Conservation (phyloP, 2,329 filamentous ascomycete genomes). For the Venturia effusa region DNA sequence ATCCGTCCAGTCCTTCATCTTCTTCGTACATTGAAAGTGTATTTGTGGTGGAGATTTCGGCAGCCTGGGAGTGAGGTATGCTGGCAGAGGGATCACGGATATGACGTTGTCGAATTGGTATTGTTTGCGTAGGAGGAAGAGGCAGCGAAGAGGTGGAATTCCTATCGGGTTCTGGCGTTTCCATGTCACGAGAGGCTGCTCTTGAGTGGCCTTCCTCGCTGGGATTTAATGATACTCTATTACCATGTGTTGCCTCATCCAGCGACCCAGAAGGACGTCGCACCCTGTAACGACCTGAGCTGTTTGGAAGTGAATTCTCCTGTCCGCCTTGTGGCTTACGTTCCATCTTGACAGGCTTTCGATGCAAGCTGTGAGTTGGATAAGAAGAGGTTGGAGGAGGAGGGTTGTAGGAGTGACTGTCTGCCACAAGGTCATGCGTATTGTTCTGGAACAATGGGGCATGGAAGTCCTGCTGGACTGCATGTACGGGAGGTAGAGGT, state of each 20-base stretch:
- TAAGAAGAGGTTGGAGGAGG: neutral
- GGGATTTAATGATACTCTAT: conserved; percentile 21
- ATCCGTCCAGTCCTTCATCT: neutral
- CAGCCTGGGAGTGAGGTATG: conserved; percentile 9
- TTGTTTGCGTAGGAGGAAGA: conserved; percentile 22
- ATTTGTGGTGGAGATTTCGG: conserved; percentile 10
- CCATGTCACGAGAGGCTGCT: conserved; percentile 22
- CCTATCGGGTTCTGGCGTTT: conserved; percentile 18
- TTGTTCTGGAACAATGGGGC: neutral
- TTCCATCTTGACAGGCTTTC: neutral
- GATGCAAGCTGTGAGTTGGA: neutral
- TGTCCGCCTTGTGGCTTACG: conserved; percentile 1
- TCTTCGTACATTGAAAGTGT: neutral
- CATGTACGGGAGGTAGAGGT: conserved; percentile 3
- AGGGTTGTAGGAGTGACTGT: neutral
- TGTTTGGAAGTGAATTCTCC: conserved; percentile 20
- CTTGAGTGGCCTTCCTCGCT: conserved; percentile 26
- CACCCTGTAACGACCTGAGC: conserved; percentile 12
- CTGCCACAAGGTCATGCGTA: neutral
- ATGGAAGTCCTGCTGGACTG: neutral
- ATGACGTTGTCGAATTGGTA: conserved; percentile 24
- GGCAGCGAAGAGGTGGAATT: conserved; percentile 17
- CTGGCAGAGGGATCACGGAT: conserved; percentile 16
- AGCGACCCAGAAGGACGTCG: conserved; percentile 21
- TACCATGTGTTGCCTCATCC: conserved; percentile 15